phyloP scores from a whole-genome alignment of 495 filamentous ascomycete genomes.

The Aspergillus mulundensis region DNA sequence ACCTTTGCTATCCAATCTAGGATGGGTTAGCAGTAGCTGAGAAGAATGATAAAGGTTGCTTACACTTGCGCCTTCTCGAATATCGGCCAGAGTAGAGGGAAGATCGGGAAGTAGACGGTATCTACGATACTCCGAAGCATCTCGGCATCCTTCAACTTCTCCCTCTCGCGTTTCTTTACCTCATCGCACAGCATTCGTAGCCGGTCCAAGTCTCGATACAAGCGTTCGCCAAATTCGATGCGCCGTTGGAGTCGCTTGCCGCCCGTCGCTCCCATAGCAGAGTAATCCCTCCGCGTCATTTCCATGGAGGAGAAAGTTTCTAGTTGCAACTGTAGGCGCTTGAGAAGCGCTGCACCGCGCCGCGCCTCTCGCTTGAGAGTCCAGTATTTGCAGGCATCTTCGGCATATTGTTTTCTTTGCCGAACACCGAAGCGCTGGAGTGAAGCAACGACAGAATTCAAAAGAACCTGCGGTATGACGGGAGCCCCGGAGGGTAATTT shows the following conservation, averaged over 20 bases:
- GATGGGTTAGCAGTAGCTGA: slow-evolving; percentile 30
- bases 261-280: slow-evolving; percentile 82
- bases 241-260: slow-evolving; percentile 71
- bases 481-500: slow-evolving; percentile 92
- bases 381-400: slow-evolving; percentile 95
- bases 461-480: slow-evolving; percentile 82
- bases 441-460: slow-evolving; percentile 73
- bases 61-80: slow-evolving; percentile 74
- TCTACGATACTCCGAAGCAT: slow-evolving; percentile 74
- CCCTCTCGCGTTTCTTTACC: slow-evolving; percentile 66
- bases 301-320: slow-evolving; percentile 96
- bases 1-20: slow-evolving; percentile 68
- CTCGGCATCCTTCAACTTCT: slow-evolving; percentile 71
- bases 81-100: slow-evolving; percentile 71
- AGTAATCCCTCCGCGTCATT: slow-evolving; percentile 87
- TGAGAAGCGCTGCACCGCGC: slow-evolving; percentile 84
- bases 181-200: slow-evolving; percentile 63
- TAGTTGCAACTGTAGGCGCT: slow-evolving; percentile 80
- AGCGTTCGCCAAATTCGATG: slow-evolving; percentile 77
- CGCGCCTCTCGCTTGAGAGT: slow-evolving; percentile 92
- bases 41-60: slow-evolving; percentile 29
- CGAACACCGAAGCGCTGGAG: slow-evolving; percentile 75
- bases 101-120: slow-evolving; percentile 83
- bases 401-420: slow-evolving; percentile 85
- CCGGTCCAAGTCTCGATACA: slow-evolving; percentile 71